Percentiles rank a stretch among this genome's conserved stretches.
Conservation (phyloP, 2,329 filamentous ascomycete species). For the Aspergillus phoenicis region DNA sequence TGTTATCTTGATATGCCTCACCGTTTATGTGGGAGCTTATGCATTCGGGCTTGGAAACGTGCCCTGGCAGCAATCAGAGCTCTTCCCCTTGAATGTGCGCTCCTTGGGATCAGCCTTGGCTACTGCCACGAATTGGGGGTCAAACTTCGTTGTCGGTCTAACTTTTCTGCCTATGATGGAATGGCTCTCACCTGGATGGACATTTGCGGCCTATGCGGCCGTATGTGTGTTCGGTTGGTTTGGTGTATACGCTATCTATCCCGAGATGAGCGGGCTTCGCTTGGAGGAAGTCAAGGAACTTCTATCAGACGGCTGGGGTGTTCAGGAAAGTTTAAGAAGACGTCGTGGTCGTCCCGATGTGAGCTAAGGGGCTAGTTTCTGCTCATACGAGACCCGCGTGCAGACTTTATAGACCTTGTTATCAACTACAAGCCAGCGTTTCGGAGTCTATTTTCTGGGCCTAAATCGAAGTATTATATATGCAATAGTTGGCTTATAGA, state of each 20-base stretch:
- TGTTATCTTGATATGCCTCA: constrained; percentile 73
- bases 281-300: constrained; percentile 78
- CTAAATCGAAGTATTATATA: neutral
- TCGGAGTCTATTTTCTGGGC: neutral
- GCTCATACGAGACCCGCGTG: neutral
- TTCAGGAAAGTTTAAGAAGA: constrained; percentile 50
- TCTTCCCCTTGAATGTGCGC: constrained; percentile 71
- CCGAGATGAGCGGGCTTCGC: constrained; percentile 79
- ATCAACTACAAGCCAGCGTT: neutral
- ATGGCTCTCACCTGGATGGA: constrained; percentile 69
- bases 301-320: constrained; percentile 73
- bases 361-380: neutral
- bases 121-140: constrained; percentile 81
- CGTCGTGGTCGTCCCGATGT: neutral
- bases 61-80: constrained; percentile 93
- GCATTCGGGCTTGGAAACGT: constrained; percentile 88
- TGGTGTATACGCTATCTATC: constrained; percentile 74
- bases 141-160: constrained; percentile 82
- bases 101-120: constrained; percentile 63
- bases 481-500: neutral
- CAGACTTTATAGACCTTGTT: neutral
- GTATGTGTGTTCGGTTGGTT: constrained; percentile 70
- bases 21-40: constrained; percentile 82
- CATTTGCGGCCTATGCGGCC: constrained; percentile 76
- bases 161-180: constrained; percentile 91